phyloP scores from a whole-genome alignment of 2,329 filamentous ascomycete genomes.

The Colletotrichum aenigma region DNA sequence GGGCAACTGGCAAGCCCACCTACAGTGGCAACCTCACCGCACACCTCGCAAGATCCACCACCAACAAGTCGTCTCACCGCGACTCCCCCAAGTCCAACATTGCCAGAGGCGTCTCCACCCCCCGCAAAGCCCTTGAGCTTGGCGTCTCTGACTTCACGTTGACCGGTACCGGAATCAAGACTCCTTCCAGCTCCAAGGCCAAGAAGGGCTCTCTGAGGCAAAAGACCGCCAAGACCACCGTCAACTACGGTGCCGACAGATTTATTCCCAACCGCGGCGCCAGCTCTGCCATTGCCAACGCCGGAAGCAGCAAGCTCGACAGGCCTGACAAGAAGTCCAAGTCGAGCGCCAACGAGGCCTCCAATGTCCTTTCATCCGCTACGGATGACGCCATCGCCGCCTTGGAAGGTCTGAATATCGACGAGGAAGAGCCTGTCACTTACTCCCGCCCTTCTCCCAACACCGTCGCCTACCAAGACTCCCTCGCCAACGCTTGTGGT shows the following conservation, averaged over 20 bases:
- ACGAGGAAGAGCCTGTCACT: constrained; percentile 69
- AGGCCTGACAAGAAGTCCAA: constrained; percentile 73
- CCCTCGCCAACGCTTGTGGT: constrained; percentile 87
- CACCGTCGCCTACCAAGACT: constrained; percentile 89
- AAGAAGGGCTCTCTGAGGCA: constrained; percentile 58
- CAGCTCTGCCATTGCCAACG: constrained; percentile 85
- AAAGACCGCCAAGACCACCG: constrained; percentile 74
- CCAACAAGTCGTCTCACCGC: constrained; percentile 70
- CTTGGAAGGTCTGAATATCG: constrained; percentile 78
- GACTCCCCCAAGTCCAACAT: constrained; percentile 98
- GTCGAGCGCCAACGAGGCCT: constrained; percentile 72
- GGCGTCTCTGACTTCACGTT: constrained; percentile 93
- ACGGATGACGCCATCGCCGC: constrained; percentile 81
- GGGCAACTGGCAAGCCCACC: constrained; percentile 70
- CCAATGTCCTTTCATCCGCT: constrained; percentile 76
- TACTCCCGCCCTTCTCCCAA: constrained; percentile 85
- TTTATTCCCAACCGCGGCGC: constrained; percentile 95
- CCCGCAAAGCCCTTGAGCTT: constrained; percentile 82
- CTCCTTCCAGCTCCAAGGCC: constrained; percentile 60
- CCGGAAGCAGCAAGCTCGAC: constrained; percentile 84
- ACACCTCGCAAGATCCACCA: constrained; percentile 73
- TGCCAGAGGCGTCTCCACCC: constrained; percentile 73
- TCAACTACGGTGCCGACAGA: constrained; percentile 83
- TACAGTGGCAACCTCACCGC: constrained; percentile 81
- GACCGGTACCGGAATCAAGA: constrained; percentile 79